Base-by-base conservation (phyloP, 2,329 filamentous ascomycete genomes). In the Cordyceps cicadae region DNA sequence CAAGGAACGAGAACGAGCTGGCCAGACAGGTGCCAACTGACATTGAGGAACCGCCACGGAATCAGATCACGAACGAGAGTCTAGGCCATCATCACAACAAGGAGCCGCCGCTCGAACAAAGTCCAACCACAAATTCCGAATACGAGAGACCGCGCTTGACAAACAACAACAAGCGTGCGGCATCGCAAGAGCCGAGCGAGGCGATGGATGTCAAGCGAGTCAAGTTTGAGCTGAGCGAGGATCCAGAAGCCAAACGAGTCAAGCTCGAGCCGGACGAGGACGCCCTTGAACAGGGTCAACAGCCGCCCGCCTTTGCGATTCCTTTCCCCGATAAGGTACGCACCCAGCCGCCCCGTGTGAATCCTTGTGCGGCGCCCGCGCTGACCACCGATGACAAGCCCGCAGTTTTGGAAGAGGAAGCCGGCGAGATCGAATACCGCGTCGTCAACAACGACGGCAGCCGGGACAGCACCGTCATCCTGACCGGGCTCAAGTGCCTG, bases 361-460 rank as follows among this genome's bases (percentile, higher is more conserved):
- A 29, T 29, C 12, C 14, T 5, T 21, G 5, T 29, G 29, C 29
- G 7, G 3, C 7, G 29, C 29, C 5, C 29, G 29, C 29, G 39
- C 21, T 54, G 37, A 54, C 37, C 63, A 62, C 46, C 34, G 3
- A 3, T 43, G 48, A 37, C 15, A 19, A 90, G 86, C 89, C 91
- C 6, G 93, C 92, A 9, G 93, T 96, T 5, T 81, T 95, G 65
- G 94, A 97, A 77, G 94, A 99, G 75, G 88, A 92, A 68, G 89
- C 87, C 70, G 92, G 93, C 69, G 90, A 96, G 65, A 97, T 99
- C 67, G 92, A 97, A 72, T 97, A 97, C 73, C 87, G 92, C 53
- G 93, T 97, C 5, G 94, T 97, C 69, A 97, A 97, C 80, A 97
- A 99, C 71, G 94, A 97, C 70, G 89, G 89, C 68, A 81, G 87